These are phyloP conservation scores for Beauveria varroae DNA, from an alignment of 2,329 filamentous ascomycete genomes.

Conservation along the genomic window DNA sequence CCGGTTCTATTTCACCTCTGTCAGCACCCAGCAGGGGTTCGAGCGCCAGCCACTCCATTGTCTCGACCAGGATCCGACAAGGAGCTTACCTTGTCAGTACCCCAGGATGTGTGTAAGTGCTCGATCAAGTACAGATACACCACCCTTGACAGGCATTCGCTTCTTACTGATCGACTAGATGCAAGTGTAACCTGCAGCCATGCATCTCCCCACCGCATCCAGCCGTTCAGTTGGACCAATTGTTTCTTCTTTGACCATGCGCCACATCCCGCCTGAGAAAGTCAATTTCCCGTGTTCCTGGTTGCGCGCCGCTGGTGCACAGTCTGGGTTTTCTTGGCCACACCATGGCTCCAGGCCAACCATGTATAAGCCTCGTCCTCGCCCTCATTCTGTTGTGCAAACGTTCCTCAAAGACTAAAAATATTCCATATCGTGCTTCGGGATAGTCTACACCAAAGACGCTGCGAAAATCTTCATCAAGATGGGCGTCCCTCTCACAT, in stretches of 20 bases:
- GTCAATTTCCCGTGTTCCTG: background rate
- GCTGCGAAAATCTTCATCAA: slow-evolving; percentile 1
- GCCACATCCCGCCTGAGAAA: background rate
- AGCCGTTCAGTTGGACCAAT: background rate
- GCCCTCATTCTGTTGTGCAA: background rate
- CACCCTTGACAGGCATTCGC: background rate
- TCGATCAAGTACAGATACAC: background rate
- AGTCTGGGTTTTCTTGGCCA: background rate
- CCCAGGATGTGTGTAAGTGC: background rate
- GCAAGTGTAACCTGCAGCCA: background rate
- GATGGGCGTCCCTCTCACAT: slow-evolving; percentile 32
- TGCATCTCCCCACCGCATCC: background rate
- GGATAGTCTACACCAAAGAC: background rate
- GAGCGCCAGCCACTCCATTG: slow-evolving; percentile 2
- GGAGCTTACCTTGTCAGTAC: background rate
- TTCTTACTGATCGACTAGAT: background rate
- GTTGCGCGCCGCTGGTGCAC: background rate
- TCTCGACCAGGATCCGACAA: background rate
- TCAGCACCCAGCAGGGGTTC: background rate
- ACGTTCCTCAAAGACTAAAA: background rate
- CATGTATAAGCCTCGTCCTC: background rate
- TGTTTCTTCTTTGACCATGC: slow-evolving; percentile 3
- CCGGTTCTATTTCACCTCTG: background rate
- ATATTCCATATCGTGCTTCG: background rate
- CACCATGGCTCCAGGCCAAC: background rate